Percentiles rank a stretch among this genome's conserved stretches.
phyloP scores from a whole-genome alignment of 202 grass and related monocot species.

The Cymbopogon flexuosus region DNA sequence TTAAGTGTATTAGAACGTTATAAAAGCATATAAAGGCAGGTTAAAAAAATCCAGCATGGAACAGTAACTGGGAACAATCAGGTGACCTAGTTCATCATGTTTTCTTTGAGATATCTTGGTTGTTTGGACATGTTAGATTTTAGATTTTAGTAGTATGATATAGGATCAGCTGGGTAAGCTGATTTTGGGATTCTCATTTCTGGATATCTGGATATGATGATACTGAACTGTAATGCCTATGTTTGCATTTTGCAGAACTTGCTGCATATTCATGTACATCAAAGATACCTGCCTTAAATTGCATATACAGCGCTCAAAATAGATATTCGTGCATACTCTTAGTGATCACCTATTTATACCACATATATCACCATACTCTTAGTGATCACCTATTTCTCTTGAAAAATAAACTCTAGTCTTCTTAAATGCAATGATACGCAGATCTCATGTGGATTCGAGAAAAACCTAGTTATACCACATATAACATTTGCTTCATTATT shows the following conservation, averaged over 20 bases:
- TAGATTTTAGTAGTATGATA: background rate
- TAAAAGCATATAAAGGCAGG: background rate
- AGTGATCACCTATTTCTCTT: too few relatives aligned
- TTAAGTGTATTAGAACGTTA: background rate
- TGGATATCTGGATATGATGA: background rate
- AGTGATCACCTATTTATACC: background rate
- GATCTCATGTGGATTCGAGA: too few relatives aligned
- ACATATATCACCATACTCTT: too few relatives aligned
- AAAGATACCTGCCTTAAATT: background rate
- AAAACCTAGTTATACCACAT: background rate
- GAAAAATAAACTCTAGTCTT: too few relatives aligned
- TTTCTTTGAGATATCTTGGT: background rate
- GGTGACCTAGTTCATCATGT: background rate
- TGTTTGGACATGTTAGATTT: background rate
- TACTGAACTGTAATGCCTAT: background rate
- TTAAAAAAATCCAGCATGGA: too few relatives aligned
- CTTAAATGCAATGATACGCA: too few relatives aligned
- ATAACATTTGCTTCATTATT: background rate
- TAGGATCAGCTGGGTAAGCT: background rate
- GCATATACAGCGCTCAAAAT: background rate
- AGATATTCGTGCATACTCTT: background rate
- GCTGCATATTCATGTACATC: background rate
- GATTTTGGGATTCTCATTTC: background rate
- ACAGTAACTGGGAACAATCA: background rate
- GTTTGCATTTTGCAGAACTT: background rate